Evolutionary conservation across 768 basidiomycete genomes (phyloP).

Genomic region (Sarcomyxa edulis): DNA sequence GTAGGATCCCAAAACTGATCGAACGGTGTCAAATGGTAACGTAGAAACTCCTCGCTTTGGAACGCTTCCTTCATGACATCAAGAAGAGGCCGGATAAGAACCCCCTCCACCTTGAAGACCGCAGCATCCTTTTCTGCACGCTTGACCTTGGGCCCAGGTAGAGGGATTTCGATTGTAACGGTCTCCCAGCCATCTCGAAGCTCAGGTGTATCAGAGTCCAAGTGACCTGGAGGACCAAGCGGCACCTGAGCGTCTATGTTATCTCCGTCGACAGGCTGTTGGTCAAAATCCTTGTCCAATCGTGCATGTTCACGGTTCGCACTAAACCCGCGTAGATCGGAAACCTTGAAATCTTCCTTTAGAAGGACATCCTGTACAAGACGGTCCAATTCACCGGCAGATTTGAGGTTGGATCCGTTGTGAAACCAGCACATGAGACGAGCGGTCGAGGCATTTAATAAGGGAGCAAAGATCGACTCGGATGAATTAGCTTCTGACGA

Average conservation of each 20-base stretch:
- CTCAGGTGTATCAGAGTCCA: no score
- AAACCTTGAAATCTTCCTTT: conserved; percentile 14
- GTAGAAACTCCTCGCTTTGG: not conserved
- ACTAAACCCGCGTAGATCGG: conserved; percentile 16
- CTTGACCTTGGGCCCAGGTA: conserved; percentile 1
- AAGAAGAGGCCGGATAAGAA: conserved; percentile 1
- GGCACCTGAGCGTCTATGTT: no score
- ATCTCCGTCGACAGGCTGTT: no score
- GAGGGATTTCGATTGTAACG: not conserved
- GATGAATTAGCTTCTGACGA: not conserved
- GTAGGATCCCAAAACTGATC: conserved; percentile 4
- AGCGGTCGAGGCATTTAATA: conserved; percentile 1
- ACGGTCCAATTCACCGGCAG: conserved; percentile 13
- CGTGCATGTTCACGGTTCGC: conserved; percentile 9
- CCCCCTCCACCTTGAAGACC: not conserved
- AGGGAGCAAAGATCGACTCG: conserved; percentile 6
- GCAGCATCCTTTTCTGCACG: no score
- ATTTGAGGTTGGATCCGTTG: conserved; percentile 11
- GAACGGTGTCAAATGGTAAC: conserved; percentile 1
- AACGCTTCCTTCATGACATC: not conserved
- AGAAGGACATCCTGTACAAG: conserved; percentile 21
- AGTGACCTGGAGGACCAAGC: no score
- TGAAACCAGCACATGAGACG: conserved; percentile 20
- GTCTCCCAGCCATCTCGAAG: conserved; percentile 1
- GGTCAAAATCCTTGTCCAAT: conserved; percentile 13